Evolutionary conservation across 352 stramenopile genomes (phyloP), one percentile per base, ranked within the genome.

Genomic region (Phytophthora vignae): DNA sequence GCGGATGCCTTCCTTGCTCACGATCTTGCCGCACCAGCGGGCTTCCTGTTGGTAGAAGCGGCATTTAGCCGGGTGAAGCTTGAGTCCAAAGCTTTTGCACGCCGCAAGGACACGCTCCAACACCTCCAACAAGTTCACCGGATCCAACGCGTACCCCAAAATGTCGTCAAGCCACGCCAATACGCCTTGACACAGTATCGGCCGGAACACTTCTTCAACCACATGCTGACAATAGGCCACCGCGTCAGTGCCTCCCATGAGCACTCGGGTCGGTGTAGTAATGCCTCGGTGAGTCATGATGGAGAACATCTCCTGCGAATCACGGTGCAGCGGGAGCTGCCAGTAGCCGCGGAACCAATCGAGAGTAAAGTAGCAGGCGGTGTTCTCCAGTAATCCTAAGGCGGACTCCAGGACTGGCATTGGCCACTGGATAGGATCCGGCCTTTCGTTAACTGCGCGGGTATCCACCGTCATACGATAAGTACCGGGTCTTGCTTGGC

Each of bases 341-440:
- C 57, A 73, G 14, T 69, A 73, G 0, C 48, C 46, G 8, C 66
- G 46, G 15, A 73, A 73, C 44, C 66, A 69, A 19, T 69, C 58
- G 1, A 73, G n/a, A 9, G 22, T 59, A 27, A 73, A 69, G 15
- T 48, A 71, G 42, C 33, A 55, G 2, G 22, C 17, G 2, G 19
- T 29, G 1, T 22, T 22, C 25, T 71, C 44, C 12, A 60, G 21
- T n/a, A 52, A 12, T n/a, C 38, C 38, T 12, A 46, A 46, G 9
- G 38, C 38, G 7, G 38, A 46, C 38, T 46, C 38, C 38, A 46
- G 38, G 9, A 46, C 38, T 12, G 38, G 38, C 38, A 46, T 46
- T 46, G 38, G 38, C 38, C 38, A 46, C 38, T 46, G 38, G 38
- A 46, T 46, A 10, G 38, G 38, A 46, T 46, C 38, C 9, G 38